phyloP scores from a whole-genome alignment of 345 rosid species.

The Aquilaria yunnanensis region DNA sequence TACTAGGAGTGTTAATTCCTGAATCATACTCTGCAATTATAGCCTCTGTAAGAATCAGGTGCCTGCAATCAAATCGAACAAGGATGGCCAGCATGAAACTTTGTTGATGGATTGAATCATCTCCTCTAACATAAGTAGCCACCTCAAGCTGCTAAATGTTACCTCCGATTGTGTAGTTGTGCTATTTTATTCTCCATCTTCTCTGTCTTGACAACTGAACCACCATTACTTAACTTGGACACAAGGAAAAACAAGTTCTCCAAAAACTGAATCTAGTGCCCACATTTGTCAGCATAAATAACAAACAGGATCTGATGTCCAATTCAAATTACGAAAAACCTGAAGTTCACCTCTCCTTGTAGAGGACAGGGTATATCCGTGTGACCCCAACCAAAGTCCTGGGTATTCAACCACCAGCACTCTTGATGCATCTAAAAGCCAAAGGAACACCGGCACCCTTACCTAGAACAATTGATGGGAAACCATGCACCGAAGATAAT shows the following conservation, averaged over 20 bases:
- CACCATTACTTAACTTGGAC: slow-evolving; percentile 49
- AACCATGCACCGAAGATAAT: slow-evolving; percentile 15
- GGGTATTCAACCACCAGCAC: slow-evolving; percentile 81
- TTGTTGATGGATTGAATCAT: not conserved
- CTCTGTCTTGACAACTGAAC: slow-evolving; percentile 79
- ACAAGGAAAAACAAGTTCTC: not conserved
- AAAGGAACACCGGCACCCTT: slow-evolving; percentile 60
- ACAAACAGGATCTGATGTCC: too few relatives aligned
- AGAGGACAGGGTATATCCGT: slow-evolving; percentile 80
- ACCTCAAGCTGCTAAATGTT: not conserved
- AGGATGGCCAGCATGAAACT: not conserved
- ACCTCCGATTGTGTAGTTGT: slow-evolving; percentile 43
- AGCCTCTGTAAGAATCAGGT: slow-evolving; percentile 57
- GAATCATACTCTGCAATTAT: slow-evolving; percentile 56
- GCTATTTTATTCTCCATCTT: slow-evolving; percentile 58
- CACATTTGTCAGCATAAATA: slow-evolving; percentile 3
- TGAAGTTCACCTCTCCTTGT: slow-evolving; percentile 72
- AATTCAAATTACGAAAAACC: slow-evolving; percentile 6
- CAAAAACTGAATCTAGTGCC: slow-evolving; percentile 14
- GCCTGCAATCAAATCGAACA: slow-evolving; percentile 39
- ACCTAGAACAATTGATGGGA: slow-evolving; percentile 40
- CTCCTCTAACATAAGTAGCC: not conserved
- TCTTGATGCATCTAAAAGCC: slow-evolving; percentile 87
- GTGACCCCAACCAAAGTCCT: slow-evolving; percentile 76
- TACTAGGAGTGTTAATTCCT: slow-evolving; percentile 28